Conservation (phyloP, 2,329 filamentous ascomycete genomes). For the Aspergillus novoparasiticus region DNA sequence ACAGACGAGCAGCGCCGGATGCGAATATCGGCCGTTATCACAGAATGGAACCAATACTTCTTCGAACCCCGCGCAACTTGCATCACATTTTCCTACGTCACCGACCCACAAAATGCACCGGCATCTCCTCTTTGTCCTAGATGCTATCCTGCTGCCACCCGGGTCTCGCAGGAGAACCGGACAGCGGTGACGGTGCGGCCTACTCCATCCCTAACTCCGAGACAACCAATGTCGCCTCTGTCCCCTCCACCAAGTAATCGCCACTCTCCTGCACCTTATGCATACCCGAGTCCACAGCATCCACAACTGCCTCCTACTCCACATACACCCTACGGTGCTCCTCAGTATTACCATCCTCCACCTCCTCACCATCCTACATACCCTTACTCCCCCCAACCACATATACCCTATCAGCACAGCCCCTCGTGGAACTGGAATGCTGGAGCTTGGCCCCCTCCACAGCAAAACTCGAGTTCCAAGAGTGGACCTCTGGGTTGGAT, state of each 20-base stretch:
- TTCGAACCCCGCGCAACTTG: slow-evolving; percentile 40
- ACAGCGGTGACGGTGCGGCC: slow-evolving; percentile 8
- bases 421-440: slow-evolving; percentile 33
- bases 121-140: slow-evolving; percentile 42
- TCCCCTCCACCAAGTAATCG: slow-evolving; percentile 11
- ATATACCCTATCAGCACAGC: slow-evolving; percentile 22
- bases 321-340: slow-evolving; percentile 23
- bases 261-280: slow-evolving; percentile 14
- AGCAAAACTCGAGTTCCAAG: slow-evolving; percentile 26
- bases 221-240: slow-evolving; percentile 10
- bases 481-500: slow-evolving; percentile 37
- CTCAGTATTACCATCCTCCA: slow-evolving; percentile 24
- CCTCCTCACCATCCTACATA: slow-evolving; percentile 26
- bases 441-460: slow-evolving; percentile 27
- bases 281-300: slow-evolving; percentile 17
- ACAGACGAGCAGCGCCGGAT: slow-evolving; percentile 42
- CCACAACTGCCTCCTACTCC: slow-evolving; percentile 19
- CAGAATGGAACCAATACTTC: slow-evolving; percentile 48
- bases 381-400: slow-evolving; percentile 25
- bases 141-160: slow-evolving; percentile 44
- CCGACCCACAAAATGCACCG: slow-evolving; percentile 34
- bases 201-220: slow-evolving; percentile 6
- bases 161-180: slow-evolving; percentile 27
- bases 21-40: slow-evolving; percentile 42
- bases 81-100: slow-evolving; percentile 39